Percentiles rank a stretch among this genome's conserved stretches.
phyloP scores from a whole-genome alignment of 2,329 filamentous ascomycete species.

The Botrytis squamosa region DNA sequence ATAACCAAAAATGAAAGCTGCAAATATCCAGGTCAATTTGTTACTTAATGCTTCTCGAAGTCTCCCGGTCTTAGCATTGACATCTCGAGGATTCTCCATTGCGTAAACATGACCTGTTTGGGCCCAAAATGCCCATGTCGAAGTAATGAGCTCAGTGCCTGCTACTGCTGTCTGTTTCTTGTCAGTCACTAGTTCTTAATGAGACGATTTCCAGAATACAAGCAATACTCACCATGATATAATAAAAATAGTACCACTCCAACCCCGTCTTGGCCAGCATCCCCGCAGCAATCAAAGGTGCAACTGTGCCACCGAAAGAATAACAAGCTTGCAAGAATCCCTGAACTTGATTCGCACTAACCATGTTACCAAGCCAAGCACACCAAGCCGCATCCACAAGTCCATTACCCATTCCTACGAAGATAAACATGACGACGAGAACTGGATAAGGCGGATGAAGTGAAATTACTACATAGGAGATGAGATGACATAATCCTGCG shows the following conservation, averaged over 20 bases:
- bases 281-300: conserved; percentile 45
- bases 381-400: conserved; percentile 61
- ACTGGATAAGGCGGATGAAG: conserved; percentile 69
- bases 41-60: conserved; percentile 41
- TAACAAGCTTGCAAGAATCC: conserved; percentile 73
- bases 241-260: conserved; percentile 74
- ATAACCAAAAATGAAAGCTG: conserved; percentile 74
- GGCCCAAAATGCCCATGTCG: conserved; percentile 58
- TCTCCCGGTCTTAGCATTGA: conserved; percentile 21
- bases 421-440: conserved; percentile 61
- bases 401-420: conserved; percentile 71
- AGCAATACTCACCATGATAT: conserved; percentile 60
- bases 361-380: conserved; percentile 67
- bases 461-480: conserved; percentile 44
- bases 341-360: conserved; percentile 65
- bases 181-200: background rate
- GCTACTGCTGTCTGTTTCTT: conserved; percentile 51
- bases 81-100: conserved; percentile 49
- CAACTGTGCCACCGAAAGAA: conserved; percentile 67
- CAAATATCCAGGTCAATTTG: conserved; percentile 63
- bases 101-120: conserved; percentile 59
- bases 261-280: conserved; percentile 62
- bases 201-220: background rate
- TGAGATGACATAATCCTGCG: conserved; percentile 26
- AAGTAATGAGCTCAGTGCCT: conserved; percentile 53